phyloP scores from a whole-genome alignment of 768 basidiomycete genomes.

The Tulasnella sp. region DNA sequence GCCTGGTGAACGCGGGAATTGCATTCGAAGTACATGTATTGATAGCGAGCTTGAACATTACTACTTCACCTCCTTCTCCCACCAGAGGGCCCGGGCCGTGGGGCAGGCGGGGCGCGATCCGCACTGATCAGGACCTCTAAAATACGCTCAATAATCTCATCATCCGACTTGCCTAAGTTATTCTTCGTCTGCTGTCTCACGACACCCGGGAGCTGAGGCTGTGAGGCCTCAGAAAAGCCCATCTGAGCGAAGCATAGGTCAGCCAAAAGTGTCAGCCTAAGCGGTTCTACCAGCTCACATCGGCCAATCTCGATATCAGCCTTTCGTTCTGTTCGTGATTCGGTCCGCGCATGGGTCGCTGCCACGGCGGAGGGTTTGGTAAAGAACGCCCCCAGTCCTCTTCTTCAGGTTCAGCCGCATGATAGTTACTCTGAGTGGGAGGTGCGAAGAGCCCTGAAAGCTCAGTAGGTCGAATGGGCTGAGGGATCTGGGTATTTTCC shows the following conservation, averaged over 20 bases:
- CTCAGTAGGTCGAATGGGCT: not conserved
- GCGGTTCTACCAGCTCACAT: not conserved
- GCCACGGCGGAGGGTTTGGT: not conserved
- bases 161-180: slow-evolving; percentile 2
- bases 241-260: not conserved
- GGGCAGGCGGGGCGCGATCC: too few relatives aligned
- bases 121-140: not conserved
- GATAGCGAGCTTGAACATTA: too few relatives aligned
- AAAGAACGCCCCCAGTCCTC: not conserved
- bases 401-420: not conserved
- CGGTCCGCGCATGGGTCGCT: not conserved
- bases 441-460: not conserved
- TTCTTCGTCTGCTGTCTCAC: slow-evolving; percentile 1
- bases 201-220: not conserved
- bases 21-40: too few relatives aligned
- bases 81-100: too few relatives aligned
- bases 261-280: too few relatives aligned
- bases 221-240: not conserved
- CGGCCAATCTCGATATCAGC: not conserved
- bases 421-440: not conserved
- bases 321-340: not conserved
- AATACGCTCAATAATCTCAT: not conserved
- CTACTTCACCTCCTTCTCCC: too few relatives aligned
- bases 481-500: not conserved
- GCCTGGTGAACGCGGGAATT: too few relatives aligned